phyloP scores from a whole-genome alignment of 768 basidiomycete species.

The Amanita phalloides region DNA sequence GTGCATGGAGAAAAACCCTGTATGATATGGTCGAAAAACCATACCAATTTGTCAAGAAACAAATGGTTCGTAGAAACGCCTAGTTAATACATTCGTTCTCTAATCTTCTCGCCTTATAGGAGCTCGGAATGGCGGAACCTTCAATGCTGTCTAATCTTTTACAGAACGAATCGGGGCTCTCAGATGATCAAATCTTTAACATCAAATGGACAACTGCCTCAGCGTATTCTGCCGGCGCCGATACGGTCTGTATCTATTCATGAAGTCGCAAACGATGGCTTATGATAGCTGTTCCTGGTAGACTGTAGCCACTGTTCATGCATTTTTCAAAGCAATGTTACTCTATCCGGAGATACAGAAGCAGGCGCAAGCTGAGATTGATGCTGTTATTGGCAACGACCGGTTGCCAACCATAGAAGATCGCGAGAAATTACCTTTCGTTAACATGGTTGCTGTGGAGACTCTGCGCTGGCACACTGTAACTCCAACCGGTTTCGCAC shows the following conservation, averaged over 20 bases:
- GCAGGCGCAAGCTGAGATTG: slow-evolving; percentile 32
- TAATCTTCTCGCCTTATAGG: slow-evolving; percentile 9
- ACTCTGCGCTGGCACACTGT: slow-evolving; percentile 25
- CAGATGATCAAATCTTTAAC: slow-evolving; percentile 22
- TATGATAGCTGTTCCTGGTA: slow-evolving; percentile 8
- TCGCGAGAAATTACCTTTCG: slow-evolving; percentile 27
- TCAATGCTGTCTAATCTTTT: slow-evolving; percentile 25
- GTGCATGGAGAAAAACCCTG: slow-evolving; percentile 21
- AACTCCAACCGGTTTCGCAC: slow-evolving; percentile 22
- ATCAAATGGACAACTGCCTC: slow-evolving; percentile 37
- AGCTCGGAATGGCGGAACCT: slow-evolving; percentile 19
- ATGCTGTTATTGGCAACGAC: slow-evolving; percentile 26
- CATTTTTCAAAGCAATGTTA: slow-evolving; percentile 29
- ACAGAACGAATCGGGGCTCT: slow-evolving; percentile 14
- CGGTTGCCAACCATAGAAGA: slow-evolving; percentile 30
- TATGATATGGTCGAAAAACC: slow-evolving; percentile 24
- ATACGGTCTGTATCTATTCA: slow-evolving; percentile 10
- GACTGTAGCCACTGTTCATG: slow-evolving; percentile 27
- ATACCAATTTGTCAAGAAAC: slow-evolving; percentile 19
- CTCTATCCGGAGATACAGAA: slow-evolving; percentile 25
- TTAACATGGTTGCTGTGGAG: slow-evolving; percentile 27
- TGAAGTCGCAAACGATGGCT: not conserved
- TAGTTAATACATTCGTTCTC: not conserved
- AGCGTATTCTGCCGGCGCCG: slow-evolving; percentile 38
- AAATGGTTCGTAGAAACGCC: slow-evolving; percentile 15